phyloP scores from a whole-genome alignment of 2,329 filamentous ascomycete genomes.

The Pseudocercospora musae region DNA sequence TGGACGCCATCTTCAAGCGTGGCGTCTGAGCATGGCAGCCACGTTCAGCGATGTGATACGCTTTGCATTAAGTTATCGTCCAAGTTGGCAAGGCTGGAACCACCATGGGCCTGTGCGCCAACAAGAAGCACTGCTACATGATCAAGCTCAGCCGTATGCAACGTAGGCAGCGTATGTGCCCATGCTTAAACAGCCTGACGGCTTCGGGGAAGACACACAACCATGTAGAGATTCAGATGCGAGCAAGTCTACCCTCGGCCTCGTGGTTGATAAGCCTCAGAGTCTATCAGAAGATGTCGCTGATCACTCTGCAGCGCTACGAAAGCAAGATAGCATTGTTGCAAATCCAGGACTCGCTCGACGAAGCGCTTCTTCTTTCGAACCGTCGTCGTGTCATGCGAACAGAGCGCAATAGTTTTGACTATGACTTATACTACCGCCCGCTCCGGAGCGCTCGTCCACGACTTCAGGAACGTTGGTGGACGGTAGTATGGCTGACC shows the following conservation, averaged over 20 bases:
- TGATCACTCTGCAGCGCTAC: neutral
- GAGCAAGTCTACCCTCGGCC: neutral
- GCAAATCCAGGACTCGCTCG: neutral
- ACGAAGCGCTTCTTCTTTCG: neutral
- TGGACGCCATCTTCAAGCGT: constrained; percentile 76
- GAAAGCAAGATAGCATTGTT: neutral
- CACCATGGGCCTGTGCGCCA: neutral
- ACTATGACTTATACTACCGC: neutral
- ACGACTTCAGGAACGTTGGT: neutral
- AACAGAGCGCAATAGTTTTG: neutral
- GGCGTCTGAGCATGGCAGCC: constrained; percentile 26
- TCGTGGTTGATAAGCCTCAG: neutral
- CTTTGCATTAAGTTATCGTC: neutral
- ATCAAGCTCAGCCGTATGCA: neutral
- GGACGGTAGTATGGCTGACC: neutral
- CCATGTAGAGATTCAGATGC: neutral
- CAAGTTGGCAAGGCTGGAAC: neutral
- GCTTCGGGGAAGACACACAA: neutral
- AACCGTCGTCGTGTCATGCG: neutral
- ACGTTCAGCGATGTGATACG: neutral
- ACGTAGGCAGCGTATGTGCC: neutral
- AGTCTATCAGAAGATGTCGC: neutral
- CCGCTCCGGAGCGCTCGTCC: neutral
- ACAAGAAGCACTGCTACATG: neutral
- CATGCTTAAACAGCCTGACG: neutral